Evolutionary conservation across 1,284 basidiomycete genomes (phyloP).

Genomic region (Ustilago hordei): DNA sequence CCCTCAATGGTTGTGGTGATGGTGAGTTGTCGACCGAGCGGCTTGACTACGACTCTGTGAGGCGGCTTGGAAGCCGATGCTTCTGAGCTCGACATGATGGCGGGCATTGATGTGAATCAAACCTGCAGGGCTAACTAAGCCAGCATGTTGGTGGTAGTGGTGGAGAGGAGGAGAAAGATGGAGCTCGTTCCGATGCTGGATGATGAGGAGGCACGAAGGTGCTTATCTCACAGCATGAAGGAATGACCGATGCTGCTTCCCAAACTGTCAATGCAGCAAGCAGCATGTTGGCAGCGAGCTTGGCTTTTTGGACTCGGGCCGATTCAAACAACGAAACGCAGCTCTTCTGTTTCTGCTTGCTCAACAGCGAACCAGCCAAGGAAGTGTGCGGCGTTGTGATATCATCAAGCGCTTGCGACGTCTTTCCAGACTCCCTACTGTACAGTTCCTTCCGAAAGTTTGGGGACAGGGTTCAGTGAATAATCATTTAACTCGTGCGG

Average conservation of each 20-base stretch:
- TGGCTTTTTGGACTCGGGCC: not conserved
- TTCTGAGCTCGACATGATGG: constrained; percentile 25
- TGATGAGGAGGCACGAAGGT: not conserved
- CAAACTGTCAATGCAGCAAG: not conserved
- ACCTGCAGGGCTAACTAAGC: not conserved
- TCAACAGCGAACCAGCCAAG: not conserved
- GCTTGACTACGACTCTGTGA: constrained; percentile 31
- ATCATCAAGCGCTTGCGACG: constrained; percentile 7
- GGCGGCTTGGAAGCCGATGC: constrained; percentile 34
- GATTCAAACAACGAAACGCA: not conserved
- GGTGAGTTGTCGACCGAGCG: constrained; percentile 25
- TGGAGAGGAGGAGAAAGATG: not conserved
- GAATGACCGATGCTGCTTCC: constrained; percentile 10
- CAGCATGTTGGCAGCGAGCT: not conserved
- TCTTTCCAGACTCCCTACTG: not conserved
- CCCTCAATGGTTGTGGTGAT: constrained; percentile 37
- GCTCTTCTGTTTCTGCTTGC: constrained; percentile 1
- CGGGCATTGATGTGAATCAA: not conserved
- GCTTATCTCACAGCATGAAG: constrained; percentile 3
- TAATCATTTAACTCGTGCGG: too few relatives aligned
- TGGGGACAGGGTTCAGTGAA: too few relatives aligned
- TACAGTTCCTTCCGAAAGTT: too few relatives aligned
- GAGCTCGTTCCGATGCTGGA: not conserved
- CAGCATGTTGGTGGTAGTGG: not conserved
- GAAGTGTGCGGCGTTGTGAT: constrained; percentile 6